Evolutionary conservation across 2,329 filamentous ascomycete genomes (phyloP), one percentile per base, ranked within the genome.

Genomic region (Neoscytalidium dimidiatum): DNA sequence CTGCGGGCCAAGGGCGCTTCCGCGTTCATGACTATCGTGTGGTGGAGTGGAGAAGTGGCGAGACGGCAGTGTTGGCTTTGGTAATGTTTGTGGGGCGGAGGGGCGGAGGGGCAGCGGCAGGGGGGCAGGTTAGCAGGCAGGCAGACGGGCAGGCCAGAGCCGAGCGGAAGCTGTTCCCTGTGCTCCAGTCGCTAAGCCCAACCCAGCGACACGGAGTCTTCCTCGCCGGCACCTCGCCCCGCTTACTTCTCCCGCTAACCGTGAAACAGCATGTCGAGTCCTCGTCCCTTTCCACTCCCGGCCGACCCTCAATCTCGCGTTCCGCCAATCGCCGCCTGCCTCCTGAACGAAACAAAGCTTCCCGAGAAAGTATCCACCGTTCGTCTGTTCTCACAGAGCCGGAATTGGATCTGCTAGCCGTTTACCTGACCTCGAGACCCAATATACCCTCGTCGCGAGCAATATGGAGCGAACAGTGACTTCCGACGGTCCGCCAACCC

Each of bases 101-200:
- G 56, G 56, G 56, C 38, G 56, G n/a, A n/a, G n/a, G n/a, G n/a
- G n/a, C n/a, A n/a, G n/a, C n/a, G n/a, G n/a, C n/a, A n/a, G n/a
- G n/a, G n/a, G n/a, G n/a, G n/a, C n/a, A n/a, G n/a, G n/a, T n/a
- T n/a, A n/a, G n/a, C n/a, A n/a, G n/a, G n/a, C n/a, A n/a, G n/a
- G n/a, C n/a, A n/a, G n/a, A n/a, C n/a, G n/a, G n/a, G n/a, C n/a
- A n/a, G n/a, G n/a, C n/a, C 26, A 46, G 56, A 41, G 46, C 56
- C 56, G 52, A 35, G 11, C 8, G 14, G 56, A 28, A 13, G 28
- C 26, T 29, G 23, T 17, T 9, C 53, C 35, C 56, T 26, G n/a
- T n/a, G n/a, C n/a, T n/a, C n/a, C n/a, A n/a, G n/a, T 46, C 38
- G 41, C 56, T 60, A 60, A 28, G 26, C 56, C 56, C 53, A 19